Conservation (phyloP, 176 grass and related monocot species). For the Ananas comosus region DNA sequence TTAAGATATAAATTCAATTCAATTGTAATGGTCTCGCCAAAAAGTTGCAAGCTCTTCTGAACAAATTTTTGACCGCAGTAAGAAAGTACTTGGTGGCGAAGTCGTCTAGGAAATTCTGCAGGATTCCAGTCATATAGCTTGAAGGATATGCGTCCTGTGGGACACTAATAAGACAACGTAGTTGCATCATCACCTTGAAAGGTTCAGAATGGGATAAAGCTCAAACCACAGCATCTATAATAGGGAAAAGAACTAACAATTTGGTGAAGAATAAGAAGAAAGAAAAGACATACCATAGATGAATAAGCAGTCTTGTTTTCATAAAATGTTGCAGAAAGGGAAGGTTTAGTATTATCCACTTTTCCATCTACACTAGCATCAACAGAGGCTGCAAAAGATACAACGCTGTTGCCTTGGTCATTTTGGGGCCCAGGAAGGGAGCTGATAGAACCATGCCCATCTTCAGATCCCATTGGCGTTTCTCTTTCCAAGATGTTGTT, state of each 20-base stretch:
- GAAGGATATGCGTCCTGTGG: slow-evolving; percentile 96
- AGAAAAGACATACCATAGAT: slow-evolving; percentile 46
- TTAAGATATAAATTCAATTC: slow-evolving; percentile 11
- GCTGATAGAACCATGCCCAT: slow-evolving; percentile 47
- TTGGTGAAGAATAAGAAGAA: slow-evolving; percentile 2
- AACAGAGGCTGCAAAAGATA: slow-evolving; percentile 42
- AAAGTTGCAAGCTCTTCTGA: background rate
- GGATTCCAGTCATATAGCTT: slow-evolving; percentile 99
- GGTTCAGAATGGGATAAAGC: slow-evolving; percentile 1
- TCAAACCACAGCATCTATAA: slow-evolving; percentile 18
- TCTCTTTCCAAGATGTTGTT: slow-evolving; percentile 55
- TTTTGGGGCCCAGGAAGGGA: slow-evolving; percentile 49
- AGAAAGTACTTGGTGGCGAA: slow-evolving; percentile 80
- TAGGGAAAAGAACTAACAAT: slow-evolving; percentile 7
- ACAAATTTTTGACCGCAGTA: background rate
- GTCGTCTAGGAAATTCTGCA: slow-evolving; percentile 89
- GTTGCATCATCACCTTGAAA: slow-evolving; percentile 19
- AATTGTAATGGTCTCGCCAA: background rate
- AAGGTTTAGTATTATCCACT: slow-evolving; percentile 45
- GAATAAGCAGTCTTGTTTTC: slow-evolving; percentile 71
- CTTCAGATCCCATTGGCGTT: slow-evolving; percentile 62
- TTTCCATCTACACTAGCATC: slow-evolving; percentile 51
- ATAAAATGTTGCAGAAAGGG: slow-evolving; percentile 39
- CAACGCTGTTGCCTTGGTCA: slow-evolving; percentile 41
- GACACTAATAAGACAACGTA: slow-evolving; percentile 65